Evolutionary conservation across 192 early-diverging fungal genomes (phyloP), one percentile per base, ranked within the genome.

Genomic region (Coemansia sp.): DNA sequence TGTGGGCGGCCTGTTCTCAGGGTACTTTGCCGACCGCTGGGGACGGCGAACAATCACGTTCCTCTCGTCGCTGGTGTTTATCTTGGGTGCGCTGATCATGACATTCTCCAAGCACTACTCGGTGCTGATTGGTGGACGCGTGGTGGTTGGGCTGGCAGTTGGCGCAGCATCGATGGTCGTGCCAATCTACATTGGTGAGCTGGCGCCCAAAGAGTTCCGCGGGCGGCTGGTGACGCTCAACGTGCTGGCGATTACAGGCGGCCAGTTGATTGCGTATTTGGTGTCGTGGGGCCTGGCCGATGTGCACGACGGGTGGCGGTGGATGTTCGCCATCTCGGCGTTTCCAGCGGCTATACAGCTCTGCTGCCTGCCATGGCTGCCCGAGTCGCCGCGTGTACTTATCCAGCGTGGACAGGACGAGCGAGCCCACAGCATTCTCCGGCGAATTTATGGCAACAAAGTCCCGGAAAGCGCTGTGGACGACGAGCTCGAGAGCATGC

Each of bases 381-480:
- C 88, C 9, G 88, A 89, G 58, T 89, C 88, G 6, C 87, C 88
- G 3, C 87, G 88, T 10, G 87, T 85, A 74, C 71, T 89, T 17
- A 78, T 89, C 43, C 59, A 63, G 38, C 74, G 77, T 23, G 85
- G 82, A 2, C 67, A 78, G 11, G 70, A 75, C 47, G 86, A 86
- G 47, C 72, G 85, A 43, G 88, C 85, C 8, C 79, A 68, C 3
- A 29, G 35, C 0, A 74, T 88, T 50, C 71, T 89, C 37, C 65
- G 35, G 4, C 64, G 70, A 0, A 54, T 81, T 3, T 75, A 81
- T 31, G 72, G 72, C 38, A 45, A 43, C 26, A 73, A 71, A 16
- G 73, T 85, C 6, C 72, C 83, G 2, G 71, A 77, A n/a, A 71
- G 66, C 61, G 48, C 71, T 0, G 83, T 87, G 6, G 72, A 79